Conservation (phyloP, 139 green algal genomes). For the Gonium pectorale region DNA sequence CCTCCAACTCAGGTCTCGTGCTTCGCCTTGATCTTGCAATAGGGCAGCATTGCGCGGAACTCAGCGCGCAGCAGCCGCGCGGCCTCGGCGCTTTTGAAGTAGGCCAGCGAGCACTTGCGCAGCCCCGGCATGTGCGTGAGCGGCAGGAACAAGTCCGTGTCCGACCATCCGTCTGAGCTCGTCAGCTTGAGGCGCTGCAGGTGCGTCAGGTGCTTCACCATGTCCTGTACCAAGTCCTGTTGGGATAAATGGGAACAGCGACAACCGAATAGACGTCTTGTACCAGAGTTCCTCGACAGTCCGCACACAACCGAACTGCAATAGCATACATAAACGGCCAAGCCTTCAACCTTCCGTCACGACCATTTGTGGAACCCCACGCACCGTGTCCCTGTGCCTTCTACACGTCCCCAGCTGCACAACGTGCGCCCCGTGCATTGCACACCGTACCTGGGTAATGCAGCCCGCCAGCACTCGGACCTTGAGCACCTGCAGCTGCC, state of each 20-base stretch:
- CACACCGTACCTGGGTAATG: slow-evolving; percentile 35
- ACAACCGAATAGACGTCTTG: too few relatives aligned
- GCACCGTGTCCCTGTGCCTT: too few relatives aligned
- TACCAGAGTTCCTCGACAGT: too few relatives aligned
- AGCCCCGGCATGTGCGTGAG: slow-evolving; percentile 32
- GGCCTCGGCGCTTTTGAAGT: slow-evolving; percentile 28
- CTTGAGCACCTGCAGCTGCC: slow-evolving; percentile 47
- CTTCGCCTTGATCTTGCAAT: slow-evolving; percentile 49
- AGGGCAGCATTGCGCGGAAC: slow-evolving; percentile 37
- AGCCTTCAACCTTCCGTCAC: too few relatives aligned
- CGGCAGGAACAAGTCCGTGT: slow-evolving; percentile 37
- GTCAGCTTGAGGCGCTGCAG: slow-evolving; percentile 48
- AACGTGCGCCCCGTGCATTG: not conserved
- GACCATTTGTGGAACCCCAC: too few relatives aligned
- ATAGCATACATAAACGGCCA: too few relatives aligned
- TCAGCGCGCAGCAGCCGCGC: slow-evolving; percentile 30
- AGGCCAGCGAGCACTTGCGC: slow-evolving; percentile 43
- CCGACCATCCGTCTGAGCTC: slow-evolving; percentile 17
- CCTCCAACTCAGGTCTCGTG: too few relatives aligned
- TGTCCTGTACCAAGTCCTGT: slow-evolving; percentile 40
- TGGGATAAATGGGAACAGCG: too few relatives aligned
- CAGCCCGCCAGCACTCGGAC: slow-evolving; percentile 43
- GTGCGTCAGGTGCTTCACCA: slow-evolving; percentile 24
- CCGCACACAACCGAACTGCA: too few relatives aligned
- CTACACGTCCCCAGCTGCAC: too few relatives aligned